Base-by-base conservation (phyloP, 805 yeast genomes). In the Teunomyces barrocoloradensis region DNA sequence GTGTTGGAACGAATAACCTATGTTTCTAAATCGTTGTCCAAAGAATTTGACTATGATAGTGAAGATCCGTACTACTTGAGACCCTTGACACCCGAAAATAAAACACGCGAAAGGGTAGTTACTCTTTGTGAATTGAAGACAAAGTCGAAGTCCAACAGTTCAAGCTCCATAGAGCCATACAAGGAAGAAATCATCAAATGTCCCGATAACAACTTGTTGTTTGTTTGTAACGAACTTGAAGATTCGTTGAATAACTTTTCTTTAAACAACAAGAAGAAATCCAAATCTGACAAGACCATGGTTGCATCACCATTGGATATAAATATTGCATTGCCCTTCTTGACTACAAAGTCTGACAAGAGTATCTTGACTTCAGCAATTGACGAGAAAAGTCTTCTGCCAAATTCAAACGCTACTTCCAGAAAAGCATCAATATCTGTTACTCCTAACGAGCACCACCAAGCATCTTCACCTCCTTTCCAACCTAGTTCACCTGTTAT, bases 111-210 rank as follows among this genome's bases (percentile, higher is more conserved):
- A 51, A 71, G 86, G 44, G 68, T 75, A 3, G 68, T 84, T 6
- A 74, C 87, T 0, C 59, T 87, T 13, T 73, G 85, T 51, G 92
- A 87, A 59, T 71, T 87, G 30, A 78, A 82, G 53, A 79, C 91
- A 0, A 81, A 71, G 42, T 46, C 50, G 36, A 75, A 59, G 71
- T 49, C 61, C 10, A 39, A 54, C 11, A 45, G 53, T 6, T 70
- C 25, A 68, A 69, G 53, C 44, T 60, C 32, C 64, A 29, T 44
- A 47, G 75, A 60, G 60, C 84, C 64, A 54, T 85, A 47, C 69
- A 84, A 63, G 51, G 84, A 84, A 47, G 91, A 86, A 56, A 75
- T 80, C 4, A 69, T 85, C 33, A 74, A 72, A 42, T 78, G 86
- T 54, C 70, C 75, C 0, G 76, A 81, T 54, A 86, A 84, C 52